Conservation (phyloP, 2,329 filamentous ascomycete species). For the Lachnellula hyalina region DNA sequence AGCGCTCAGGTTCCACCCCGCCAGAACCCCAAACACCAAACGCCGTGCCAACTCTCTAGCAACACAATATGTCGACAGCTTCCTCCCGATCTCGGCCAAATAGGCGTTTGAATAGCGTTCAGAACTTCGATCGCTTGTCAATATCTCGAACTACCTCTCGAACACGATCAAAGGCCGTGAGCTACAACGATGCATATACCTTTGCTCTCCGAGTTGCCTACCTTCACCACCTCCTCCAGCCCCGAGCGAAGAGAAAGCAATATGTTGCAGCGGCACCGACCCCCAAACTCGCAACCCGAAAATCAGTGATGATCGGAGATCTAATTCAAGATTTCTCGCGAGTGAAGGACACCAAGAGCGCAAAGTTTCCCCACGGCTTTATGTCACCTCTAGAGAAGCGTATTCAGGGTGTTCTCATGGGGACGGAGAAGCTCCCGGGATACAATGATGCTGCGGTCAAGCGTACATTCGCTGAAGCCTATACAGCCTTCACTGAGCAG, state of each 20-base stretch:
- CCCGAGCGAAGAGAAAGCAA: conserved; percentile 82
- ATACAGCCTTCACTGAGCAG: conserved; percentile 86
- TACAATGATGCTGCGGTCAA: conserved; percentile 89
- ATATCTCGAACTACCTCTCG: conserved; percentile 36
- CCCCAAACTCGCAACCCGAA: conserved; percentile 51
- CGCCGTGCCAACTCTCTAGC: background rate
- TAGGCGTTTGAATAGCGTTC: conserved; percentile 28
- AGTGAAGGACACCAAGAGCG: conserved; percentile 63
- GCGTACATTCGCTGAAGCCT: conserved; percentile 88
- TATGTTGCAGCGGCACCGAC: conserved; percentile 54
- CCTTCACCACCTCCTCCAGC: conserved; percentile 87
- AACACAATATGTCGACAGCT: conserved; percentile 26
- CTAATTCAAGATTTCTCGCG: conserved; percentile 79
- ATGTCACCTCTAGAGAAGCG: conserved; percentile 56
- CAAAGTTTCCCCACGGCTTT: conserved; percentile 66
- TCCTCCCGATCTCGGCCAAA: conserved; percentile 26
- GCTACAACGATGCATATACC: conserved; percentile 78
- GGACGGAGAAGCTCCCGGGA: conserved; percentile 77
- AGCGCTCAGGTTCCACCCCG: background rate
- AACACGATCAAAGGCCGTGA: conserved; percentile 44
- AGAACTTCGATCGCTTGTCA: conserved; percentile 22
- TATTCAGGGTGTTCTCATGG: conserved; percentile 50
- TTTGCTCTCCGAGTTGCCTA: conserved; percentile 88
- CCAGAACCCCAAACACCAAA: conserved; percentile 3
- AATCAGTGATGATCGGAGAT: conserved; percentile 73